Evolutionary conservation across 2,329 filamentous ascomycete species (phyloP).

Genomic region (Alternaria arbusti): DNA sequence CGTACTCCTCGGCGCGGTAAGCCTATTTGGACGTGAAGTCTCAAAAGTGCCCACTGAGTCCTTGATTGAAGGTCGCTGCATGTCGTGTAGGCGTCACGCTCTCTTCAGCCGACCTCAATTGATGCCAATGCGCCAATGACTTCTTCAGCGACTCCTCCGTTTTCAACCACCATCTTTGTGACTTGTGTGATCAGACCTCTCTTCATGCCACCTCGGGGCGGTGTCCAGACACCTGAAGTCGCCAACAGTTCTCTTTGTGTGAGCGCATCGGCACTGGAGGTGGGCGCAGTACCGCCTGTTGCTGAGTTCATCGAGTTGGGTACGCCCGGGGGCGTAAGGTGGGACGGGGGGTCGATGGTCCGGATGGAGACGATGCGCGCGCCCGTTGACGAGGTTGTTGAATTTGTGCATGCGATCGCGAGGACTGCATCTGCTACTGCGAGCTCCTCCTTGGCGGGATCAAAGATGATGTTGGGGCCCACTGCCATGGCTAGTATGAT

Average conservation of each 20-base stretch:
- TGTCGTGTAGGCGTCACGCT: not conserved
- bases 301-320: slow-evolving; percentile 56
- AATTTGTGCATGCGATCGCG: slow-evolving; percentile 75
- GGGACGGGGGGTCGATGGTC: slow-evolving; percentile 58
- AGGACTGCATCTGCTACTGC: slow-evolving; percentile 89
- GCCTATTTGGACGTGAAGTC: not conserved
- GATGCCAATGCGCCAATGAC: slow-evolving; percentile 81
- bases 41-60: not conserved
- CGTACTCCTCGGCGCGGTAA: not conserved
- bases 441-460: slow-evolving; percentile 88
- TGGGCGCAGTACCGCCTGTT: slow-evolving; percentile 49
- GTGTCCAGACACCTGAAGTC: slow-evolving; percentile 77
- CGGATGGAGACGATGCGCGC: slow-evolving; percentile 54
- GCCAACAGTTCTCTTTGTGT: slow-evolving; percentile 64
- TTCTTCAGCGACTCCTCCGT: slow-evolving; percentile 83
- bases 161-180: slow-evolving; percentile 76
- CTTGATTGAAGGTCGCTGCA: not conserved
- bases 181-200: slow-evolving; percentile 74
- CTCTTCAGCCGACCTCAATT: slow-evolving; percentile 62
- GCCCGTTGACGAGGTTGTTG: slow-evolving; percentile 25
- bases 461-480: slow-evolving; percentile 89
- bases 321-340: slow-evolving; percentile 56
- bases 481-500: slow-evolving; percentile 90
- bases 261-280: slow-evolving; percentile 49
- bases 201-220: slow-evolving; percentile 82